Conservation (phyloP, 192 early-diverging fungal genomes). For the Rhizoclosmatium globosum region DNA sequence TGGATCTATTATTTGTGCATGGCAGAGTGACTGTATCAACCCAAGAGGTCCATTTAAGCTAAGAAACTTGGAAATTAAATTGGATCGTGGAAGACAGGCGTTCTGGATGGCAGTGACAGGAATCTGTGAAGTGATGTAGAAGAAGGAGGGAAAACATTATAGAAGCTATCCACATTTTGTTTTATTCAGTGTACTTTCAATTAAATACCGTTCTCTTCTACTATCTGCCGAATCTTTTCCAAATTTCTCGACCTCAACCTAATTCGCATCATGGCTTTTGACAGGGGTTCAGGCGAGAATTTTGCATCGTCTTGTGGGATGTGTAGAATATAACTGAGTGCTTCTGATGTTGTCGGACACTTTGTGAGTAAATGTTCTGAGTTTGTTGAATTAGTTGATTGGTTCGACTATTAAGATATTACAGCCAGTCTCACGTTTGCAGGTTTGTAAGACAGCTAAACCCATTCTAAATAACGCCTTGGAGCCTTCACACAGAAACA, state of each 20-base stretch:
- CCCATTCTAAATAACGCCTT: constrained; percentile 87
- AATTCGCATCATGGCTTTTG: constrained; percentile 13
- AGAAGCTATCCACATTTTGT: background rate
- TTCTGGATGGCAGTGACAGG: constrained; percentile 9
- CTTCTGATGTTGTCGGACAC: constrained; percentile 80
- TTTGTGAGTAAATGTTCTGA: constrained; percentile 71
- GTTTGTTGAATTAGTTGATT: constrained; percentile 45
- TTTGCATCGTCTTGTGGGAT: constrained; percentile 66
- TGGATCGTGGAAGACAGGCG: background rate
- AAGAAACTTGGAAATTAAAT: background rate
- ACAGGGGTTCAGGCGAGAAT: constrained; percentile 5
- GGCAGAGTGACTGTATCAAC: background rate
- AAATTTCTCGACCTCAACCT: constrained; percentile 11
- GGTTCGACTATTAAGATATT: background rate
- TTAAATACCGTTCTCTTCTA: constrained; percentile 8
- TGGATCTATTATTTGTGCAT: background rate
- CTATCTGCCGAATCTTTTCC: constrained; percentile 4
- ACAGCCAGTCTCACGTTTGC: constrained; percentile 48
- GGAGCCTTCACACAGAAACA: constrained; percentile 82
- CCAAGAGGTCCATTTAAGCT: background rate
- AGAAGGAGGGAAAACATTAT: too few species aligned
- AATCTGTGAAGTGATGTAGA: constrained; percentile 1
- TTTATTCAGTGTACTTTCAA: background rate
- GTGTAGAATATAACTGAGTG: constrained; percentile 79
- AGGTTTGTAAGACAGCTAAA: constrained; percentile 71